Percentiles rank a stretch among this genome's conserved stretches.
Evolutionary conservation across 305 asterid species (phyloP).

Genomic region (Plantago coronopus): DNA sequence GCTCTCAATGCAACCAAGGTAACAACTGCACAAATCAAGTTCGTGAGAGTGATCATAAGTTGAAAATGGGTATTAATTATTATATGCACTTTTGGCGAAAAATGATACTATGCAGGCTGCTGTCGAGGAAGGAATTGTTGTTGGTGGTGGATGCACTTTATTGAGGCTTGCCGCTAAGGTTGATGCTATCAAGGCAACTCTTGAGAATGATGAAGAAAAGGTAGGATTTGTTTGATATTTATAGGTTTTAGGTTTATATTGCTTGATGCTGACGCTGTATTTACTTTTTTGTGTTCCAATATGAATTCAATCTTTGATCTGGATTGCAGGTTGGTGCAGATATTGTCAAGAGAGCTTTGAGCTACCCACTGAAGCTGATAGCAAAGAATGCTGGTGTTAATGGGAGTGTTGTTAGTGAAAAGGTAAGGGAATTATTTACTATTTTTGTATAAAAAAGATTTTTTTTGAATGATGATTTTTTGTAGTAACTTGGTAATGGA

Average conservation of each 20-base stretch:
- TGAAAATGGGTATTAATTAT: not conserved
- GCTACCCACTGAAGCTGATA: constrained; percentile 90
- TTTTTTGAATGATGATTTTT: not conserved
- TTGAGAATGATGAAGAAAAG: constrained; percentile 87
- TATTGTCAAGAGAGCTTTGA: constrained; percentile 87
- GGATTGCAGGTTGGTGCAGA: constrained; percentile 88
- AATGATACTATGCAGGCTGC: constrained; percentile 61
- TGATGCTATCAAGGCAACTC: constrained; percentile 78
- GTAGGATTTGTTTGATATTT: constrained; percentile 19
- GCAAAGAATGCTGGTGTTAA: constrained; percentile 98
- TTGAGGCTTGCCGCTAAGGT: constrained; percentile 88
- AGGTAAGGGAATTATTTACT: constrained; percentile 39
- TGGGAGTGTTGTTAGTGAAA: constrained; percentile 95
- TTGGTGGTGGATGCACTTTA: constrained; percentile 96
- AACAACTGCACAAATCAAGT: not conserved
- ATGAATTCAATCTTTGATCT: too few relatives aligned
- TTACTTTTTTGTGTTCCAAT: too few relatives aligned
- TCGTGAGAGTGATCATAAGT: not conserved
- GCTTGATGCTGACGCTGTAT: constrained; percentile 1
- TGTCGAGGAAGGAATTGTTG: constrained; percentile 98
- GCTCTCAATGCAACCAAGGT: constrained; percentile 90
- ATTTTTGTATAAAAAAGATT: not conserved
- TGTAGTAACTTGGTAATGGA: not conserved
- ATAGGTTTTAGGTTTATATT: not conserved
- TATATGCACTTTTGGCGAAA: not conserved